Evolutionary conservation across 2,329 filamentous ascomycete genomes (phyloP).

Genomic region (Cladosporium sp.): DNA sequence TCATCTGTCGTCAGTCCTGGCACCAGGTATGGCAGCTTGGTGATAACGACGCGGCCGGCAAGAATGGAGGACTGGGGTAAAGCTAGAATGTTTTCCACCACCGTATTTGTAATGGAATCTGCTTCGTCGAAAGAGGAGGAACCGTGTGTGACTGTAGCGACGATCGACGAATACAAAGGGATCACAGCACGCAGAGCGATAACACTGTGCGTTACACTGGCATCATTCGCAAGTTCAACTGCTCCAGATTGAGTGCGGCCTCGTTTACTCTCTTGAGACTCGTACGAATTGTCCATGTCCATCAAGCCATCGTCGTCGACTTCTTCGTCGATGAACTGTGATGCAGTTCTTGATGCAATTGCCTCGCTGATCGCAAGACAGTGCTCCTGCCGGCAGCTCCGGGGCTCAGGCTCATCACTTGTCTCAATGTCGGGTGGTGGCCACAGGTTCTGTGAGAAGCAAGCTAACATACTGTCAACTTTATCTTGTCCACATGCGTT

Average conservation of each 20-base stretch:
- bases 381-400: slow-evolving; percentile 20
- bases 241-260: slow-evolving; percentile 38
- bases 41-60: slow-evolving; percentile 28
- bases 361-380: slow-evolving; percentile 24
- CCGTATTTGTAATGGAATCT: not conserved
- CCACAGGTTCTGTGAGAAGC: slow-evolving; percentile 1
- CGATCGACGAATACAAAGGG: slow-evolving; percentile 28
- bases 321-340: slow-evolving; percentile 49
- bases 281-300: slow-evolving; percentile 67
- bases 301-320: slow-evolving; percentile 48
- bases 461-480: slow-evolving; percentile 36
- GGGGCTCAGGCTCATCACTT: not conserved
- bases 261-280: slow-evolving; percentile 57
- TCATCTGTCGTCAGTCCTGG: slow-evolving; percentile 34
- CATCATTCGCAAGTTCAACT: slow-evolving; percentile 50
- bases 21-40: slow-evolving; percentile 26
- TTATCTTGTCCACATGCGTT: slow-evolving; percentile 45
- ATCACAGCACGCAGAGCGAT: slow-evolving; percentile 24
- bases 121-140: not conserved
- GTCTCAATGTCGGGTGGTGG: slow-evolving; percentile 8
- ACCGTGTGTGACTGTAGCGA: not conserved
- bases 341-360: slow-evolving; percentile 8
- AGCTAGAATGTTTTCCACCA: slow-evolving; percentile 30
- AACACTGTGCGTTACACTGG: slow-evolving; percentile 28
- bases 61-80: slow-evolving; percentile 28